Base-by-base conservation (phyloP, 371 early-diverging fungal genomes). In the Rhizopus delemar region DNA sequence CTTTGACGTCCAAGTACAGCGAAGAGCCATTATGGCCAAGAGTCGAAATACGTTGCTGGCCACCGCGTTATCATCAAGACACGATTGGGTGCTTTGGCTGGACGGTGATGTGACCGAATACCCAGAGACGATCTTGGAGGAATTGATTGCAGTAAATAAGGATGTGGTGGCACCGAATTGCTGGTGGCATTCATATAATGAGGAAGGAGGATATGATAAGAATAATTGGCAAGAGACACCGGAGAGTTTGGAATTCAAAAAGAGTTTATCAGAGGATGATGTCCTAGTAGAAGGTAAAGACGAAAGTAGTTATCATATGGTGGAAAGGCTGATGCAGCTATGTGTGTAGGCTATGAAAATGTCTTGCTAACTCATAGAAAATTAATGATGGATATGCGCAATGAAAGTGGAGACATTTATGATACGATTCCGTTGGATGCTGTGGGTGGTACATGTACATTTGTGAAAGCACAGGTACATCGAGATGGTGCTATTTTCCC, bases 51-150 rank as follows among this genome's bases (percentile, higher is more conserved):
- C 76, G 2, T 63, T 87, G 11, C 66, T 87, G 58, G 74, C 81
- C 3, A 67, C 83, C 0, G 78, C 88, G 0, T 60, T 89, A 12
- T 60, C 62, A 1, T 79, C 82, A 52, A 84, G 83, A 46, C 73
- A 66, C 36, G 78, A 81, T 13, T 89, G 90, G 90, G 87, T 89
- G 4, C 71, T 89, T 9, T 89, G 90, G 90, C 61, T 88, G 13
- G 90, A 89, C 53, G 86, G 84, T 6, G 90, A 89, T 69, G 84
- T 89, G 4, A 77, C 81, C 2, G 75, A 77, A 29, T 84, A 82
- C 33, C 81, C 85, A 8, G 55, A 71, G 3, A 78, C 75, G 53
- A 74, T 83, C 48, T 68, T 85, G 39, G 74, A 74, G 34, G 84
- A 84, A 36, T 57, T 85, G 51, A 81, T 80, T 65, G 68, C 72